phyloP scores from a whole-genome alignment of 2,329 filamentous ascomycete genomes.

The Podosphaera aphanis region DNA sequence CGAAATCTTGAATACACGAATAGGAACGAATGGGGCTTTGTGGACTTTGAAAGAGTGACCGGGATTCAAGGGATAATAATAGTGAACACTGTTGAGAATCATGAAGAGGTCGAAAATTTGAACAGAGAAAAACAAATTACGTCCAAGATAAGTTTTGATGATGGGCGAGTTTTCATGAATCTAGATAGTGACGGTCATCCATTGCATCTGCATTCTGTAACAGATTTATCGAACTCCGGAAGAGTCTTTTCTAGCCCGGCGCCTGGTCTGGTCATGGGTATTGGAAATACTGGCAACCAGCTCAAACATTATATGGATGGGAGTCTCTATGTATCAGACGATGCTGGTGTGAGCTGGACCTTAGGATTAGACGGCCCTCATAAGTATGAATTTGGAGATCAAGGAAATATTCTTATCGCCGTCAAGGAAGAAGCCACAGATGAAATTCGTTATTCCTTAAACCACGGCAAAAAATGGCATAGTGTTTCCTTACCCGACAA shows the following conservation, averaged over 20 bases:
- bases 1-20: conserved; percentile 85
- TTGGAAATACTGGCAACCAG: conserved; percentile 66
- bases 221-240: conserved; percentile 58
- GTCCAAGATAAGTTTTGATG: conserved; percentile 80
- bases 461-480: conserved; percentile 75
- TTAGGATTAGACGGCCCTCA: conserved; percentile 56
- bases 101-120: conserved; percentile 41
- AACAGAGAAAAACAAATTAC: conserved; percentile 41
- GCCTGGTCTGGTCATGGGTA: conserved; percentile 78
- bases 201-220: conserved; percentile 82
- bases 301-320: conserved; percentile 50
- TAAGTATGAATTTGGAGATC: conserved; percentile 90
- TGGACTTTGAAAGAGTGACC: conserved; percentile 88
- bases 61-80: conserved; percentile 82
- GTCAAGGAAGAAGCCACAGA: conserved; percentile 44
- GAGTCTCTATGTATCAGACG: conserved; percentile 68
- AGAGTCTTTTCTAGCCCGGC: conserved; percentile 83
- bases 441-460: conserved; percentile 51
- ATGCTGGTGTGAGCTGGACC: conserved; percentile 72
- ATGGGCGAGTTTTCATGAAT: conserved; percentile 63
- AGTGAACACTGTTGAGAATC: conserved; percentile 76
- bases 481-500: conserved; percentile 44
- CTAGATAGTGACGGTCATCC: conserved; percentile 41
- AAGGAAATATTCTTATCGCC: conserved; percentile 71
- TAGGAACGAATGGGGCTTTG: conserved; percentile 47